Evolutionary conservation across 352 stramenopile genomes (phyloP), one percentile per base, ranked within the genome.

Genomic region (Globisporangium radiosum): DNA sequence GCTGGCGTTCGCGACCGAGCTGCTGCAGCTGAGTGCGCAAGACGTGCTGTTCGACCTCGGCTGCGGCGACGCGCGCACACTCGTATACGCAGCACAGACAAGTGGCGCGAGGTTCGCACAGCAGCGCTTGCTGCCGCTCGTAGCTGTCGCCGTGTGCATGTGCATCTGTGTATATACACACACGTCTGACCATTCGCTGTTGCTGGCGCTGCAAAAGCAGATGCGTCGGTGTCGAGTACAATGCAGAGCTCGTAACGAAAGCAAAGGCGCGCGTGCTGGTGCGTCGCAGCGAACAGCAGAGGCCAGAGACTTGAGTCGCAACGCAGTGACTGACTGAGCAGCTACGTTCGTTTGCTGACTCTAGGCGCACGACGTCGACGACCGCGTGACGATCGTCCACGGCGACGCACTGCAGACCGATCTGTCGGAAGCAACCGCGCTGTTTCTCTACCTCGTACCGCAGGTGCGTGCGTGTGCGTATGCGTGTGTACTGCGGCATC

Each of bases 391-490:
- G 14, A 82, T 94, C 52, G 59, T 67, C 43, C 75, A 92, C 64
- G 72, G 70, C 5, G 76, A 94, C 51, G 84, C 84, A 25, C 64
- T 88, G 33, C 52, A 76, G 51, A 70, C 71, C 13, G 80, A 94
- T 59, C 69, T 92, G 1, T 77, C 79, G 13, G 25, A 56, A 3
- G 81, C 84, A 3, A 92, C 84, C 1, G 75, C 83, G 8, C 45
- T 94, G 19, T 94, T 94, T 64, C 64, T 94, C 45, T 94, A 94
- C 63, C 76, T 94, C 45, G 81, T 94, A 4, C 84, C 84, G 7
- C 66, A 88, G 72, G 81, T 89, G 38, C 45, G 66, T 55, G 3
- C 25, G 9, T 2, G 47, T 36, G 11, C 39, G 7, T 8, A 15
- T 36, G 13, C 38, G 14, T 47, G 4, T 11, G 7, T 25, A 17